Conservation (phyloP, 2,329 filamentous ascomycete genomes). For the Fusarium lyarnte region DNA sequence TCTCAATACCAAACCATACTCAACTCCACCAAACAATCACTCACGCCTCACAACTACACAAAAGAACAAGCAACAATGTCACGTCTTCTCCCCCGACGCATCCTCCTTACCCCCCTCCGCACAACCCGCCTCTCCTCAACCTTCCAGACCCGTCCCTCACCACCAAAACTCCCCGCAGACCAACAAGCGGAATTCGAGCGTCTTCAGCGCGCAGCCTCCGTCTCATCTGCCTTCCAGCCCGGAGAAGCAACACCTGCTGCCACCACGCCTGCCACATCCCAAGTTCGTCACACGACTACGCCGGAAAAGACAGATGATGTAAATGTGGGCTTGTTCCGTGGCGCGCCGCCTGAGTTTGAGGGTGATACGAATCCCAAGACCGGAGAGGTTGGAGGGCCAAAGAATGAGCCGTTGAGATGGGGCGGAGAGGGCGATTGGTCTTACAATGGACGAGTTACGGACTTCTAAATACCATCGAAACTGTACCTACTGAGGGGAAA, state of each 20-base stretch:
- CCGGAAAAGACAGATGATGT: conserved; percentile 52
- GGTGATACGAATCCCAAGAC: conserved; percentile 93
- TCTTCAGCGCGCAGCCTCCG: conserved; percentile 73
- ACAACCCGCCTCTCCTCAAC: conserved; percentile 49
- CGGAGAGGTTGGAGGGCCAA: conserved; percentile 94
- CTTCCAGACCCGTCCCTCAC: conserved; percentile 70
- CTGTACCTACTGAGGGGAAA: neutral
- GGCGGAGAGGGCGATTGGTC: conserved; percentile 82
- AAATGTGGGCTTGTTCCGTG: conserved; percentile 73
- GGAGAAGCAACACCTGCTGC: conserved; percentile 27
- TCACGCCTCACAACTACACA: neutral
- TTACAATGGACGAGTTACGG: conserved; percentile 93
- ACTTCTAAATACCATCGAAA: conserved; percentile 66
- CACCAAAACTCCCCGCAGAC: conserved; percentile 86
- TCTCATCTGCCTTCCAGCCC: conserved; percentile 55
- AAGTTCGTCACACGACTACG: conserved; percentile 24
- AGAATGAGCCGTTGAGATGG: conserved; percentile 96
- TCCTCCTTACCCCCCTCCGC: conserved; percentile 12
- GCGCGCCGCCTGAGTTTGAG: conserved; percentile 89
- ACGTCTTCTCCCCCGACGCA: conserved; percentile 33
- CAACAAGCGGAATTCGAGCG: conserved; percentile 92
- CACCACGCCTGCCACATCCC: conserved; percentile 42
- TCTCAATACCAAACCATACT: neutral
- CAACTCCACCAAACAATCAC: neutral
- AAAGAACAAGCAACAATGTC: conserved; percentile 26